Percentiles rank a stretch among this genome's conserved stretches.
phyloP scores from a whole-genome alignment of 352 stramenopile species.

The Pythium guiyangense region DNA sequence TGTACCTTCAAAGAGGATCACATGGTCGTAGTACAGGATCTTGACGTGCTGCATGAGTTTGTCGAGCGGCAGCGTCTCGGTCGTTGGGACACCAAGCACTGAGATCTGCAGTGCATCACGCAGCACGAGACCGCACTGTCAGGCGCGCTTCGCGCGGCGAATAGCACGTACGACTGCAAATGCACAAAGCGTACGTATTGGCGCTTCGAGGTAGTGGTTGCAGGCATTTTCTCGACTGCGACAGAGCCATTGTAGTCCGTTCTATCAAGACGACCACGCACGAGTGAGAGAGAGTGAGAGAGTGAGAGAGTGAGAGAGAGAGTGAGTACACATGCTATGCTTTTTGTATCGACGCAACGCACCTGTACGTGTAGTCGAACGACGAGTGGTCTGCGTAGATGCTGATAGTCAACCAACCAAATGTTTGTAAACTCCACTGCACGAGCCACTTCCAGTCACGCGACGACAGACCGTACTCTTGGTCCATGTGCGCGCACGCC shows the following conservation, averaged over 20 bases:
- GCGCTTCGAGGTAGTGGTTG: background rate
- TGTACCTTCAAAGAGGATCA: constrained; percentile 63
- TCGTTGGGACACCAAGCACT: constrained; percentile 12
- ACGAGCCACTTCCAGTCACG: too few relatives aligned
- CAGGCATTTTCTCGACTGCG: constrained; percentile 12
- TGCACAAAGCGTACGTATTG: constrained; percentile 8
- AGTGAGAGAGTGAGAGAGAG: too few relatives aligned
- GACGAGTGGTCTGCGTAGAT: constrained; percentile 26
- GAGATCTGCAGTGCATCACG: background rate
- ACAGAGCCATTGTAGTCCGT: constrained; percentile 34
- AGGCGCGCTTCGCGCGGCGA: background rate
- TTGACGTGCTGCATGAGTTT: constrained; percentile 45
- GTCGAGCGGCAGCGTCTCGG: constrained; percentile 41
- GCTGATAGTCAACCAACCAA: constrained; percentile 4
- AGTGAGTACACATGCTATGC: too few relatives aligned
- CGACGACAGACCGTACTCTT: constrained; percentile 8
- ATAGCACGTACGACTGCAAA: background rate
- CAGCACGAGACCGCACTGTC: background rate
- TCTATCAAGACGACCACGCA: constrained; percentile 3
- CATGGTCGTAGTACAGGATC: constrained; percentile 56
- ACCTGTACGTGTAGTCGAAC: constrained; percentile 66
- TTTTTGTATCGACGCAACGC: too few relatives aligned
- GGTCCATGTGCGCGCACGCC: constrained; percentile 18
- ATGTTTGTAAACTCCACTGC: background rate
- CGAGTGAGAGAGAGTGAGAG: too few relatives aligned